Base-by-base conservation (phyloP, 2,329 filamentous ascomycete species). In the Mycosphaerella sp. region DNA sequence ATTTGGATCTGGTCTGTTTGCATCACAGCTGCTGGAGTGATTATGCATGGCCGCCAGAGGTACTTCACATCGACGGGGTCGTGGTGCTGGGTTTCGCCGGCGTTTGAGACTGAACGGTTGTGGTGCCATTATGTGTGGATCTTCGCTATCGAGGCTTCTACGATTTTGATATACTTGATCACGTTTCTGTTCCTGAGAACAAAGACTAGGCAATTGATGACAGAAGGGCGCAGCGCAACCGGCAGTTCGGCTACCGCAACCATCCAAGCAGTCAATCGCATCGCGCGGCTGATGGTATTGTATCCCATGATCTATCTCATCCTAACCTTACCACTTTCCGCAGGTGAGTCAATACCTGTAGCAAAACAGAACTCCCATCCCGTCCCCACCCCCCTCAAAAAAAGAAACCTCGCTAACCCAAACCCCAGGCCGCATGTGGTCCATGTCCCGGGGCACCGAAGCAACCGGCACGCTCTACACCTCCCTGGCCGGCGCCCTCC, bases 231-330 rank as follows among this genome's bases (percentile, higher is more conserved):
- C 9, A 41, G 39, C 13, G 50, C 46, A 9, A 25, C 47, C 6
- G 51, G 53, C 43, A 48, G 52, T 17, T 56, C 61, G 12, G 64
- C 61, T 49, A 39, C 49, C 17, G 44, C 49, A 13, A 66, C 64
- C 4, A 53, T 64, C 47, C 53, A 56, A 16, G 57, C 62, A 12
- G 62, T 68, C 30, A 65, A 66, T 34, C 67, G 66, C n/a, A 73
- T 76, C 39, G 68, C 75, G 5, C 71, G 79, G 7, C 81, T 86
- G 55, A 79, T 80, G 77, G 70, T 85, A 27, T 73, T 85, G 6
- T 87, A 87, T 54, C 84, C 84, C 0, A 62, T 84, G 57, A 82
- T 86, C 56, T 87, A 87, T 64, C 75, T 85, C 6, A 59, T 84
- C n/a, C 84, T 84, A 62, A 87, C 84, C 0, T 73, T 82, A 0